Base-by-base conservation (phyloP, 2,329 filamentous ascomycete genomes). In the Exophiala alcalophila region DNA sequence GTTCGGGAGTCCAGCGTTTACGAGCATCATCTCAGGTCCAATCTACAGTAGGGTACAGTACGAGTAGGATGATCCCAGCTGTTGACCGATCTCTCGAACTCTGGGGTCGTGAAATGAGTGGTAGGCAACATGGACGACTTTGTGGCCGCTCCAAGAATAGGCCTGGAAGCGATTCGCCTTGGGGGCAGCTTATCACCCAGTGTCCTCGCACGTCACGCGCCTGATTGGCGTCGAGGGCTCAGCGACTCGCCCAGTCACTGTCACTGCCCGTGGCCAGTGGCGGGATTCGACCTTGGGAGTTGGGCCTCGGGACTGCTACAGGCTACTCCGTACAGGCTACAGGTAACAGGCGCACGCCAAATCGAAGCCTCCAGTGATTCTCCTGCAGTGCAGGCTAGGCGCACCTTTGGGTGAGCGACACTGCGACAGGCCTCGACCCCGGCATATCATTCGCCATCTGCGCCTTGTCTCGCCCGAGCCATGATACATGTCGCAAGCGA, bases 171-270 rank as follows among this genome's bases (percentile, higher is more conserved):
- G 45, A 52, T 49, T 52, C 44, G 49, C 49, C 43, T 34, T 39
- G 21, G 8, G 4, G 38, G 19, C 42, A 47, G 49, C 49, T 52
- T 49, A 52, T 52, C 49, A 52, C 45, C 38, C 19, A 26, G 12
- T 35, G 20, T 30, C 5, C 34, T 40, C 34, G 12, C 41, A 52
- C 37, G 41, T 48, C 49, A 44, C 45, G 38, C n/a, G n/a, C 33
- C 31, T 52, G 44, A 52, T 52, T 52, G 49, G 49, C 49, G 49
- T 52, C 39, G 38, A 32, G 23, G 16, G 24, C 41, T 42, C 49
- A 43, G 49, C 49, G 49, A 30, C 37, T 52, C 44, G 49, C 45
- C 49, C 49, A 52, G 49, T 52, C 49, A 35, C 20, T 39, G 44
- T n/a, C n/a, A 41, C 14, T 34, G 44, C 40, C 39, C 33, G 29